Conservation (phyloP, 176 grass and related monocot genomes). For the Eremochloa ophiuroides region DNA sequence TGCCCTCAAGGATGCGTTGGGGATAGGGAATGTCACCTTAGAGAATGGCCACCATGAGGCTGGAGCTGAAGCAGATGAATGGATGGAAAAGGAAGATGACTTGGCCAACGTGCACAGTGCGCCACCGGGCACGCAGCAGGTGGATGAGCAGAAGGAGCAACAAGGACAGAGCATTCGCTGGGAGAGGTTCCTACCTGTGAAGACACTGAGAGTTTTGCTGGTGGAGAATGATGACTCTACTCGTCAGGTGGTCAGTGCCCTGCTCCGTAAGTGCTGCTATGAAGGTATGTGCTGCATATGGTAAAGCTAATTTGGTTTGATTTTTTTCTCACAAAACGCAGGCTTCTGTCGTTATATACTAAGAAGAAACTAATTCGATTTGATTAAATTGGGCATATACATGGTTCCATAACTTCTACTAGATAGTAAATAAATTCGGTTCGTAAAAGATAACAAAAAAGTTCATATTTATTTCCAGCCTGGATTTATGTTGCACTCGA, state of each 20-base stretch:
- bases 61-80: constrained; percentile 29
- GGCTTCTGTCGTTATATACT: not conserved
- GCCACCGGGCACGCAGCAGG: not conserved
- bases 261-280: constrained; percentile 85
- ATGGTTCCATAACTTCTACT: not conserved
- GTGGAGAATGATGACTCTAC: constrained; percentile 90
- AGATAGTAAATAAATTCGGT: not conserved
- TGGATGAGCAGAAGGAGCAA: constrained; percentile 45
- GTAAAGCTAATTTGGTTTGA: not conserved
- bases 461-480: not conserved
- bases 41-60: constrained; percentile 42
- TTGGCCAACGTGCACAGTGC: constrained; percentile 16
- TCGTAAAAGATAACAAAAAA: not conserved
- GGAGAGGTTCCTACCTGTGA: constrained; percentile 83
- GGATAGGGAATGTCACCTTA: constrained; percentile 6
- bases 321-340: not conserved
- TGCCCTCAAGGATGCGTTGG: constrained; percentile 23
- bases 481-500: not conserved
- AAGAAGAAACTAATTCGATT: not conserved
- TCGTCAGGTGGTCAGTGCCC: constrained; percentile 70
- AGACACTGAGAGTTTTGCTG: constrained; percentile 63
- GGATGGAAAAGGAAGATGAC: constrained; percentile 28
- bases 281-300: constrained; percentile 58
- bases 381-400: not conserved
- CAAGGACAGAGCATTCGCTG: constrained; percentile 45